Percentiles rank a stretch among this genome's conserved stretches.
Evolutionary conservation across 1,284 basidiomycete genomes (phyloP).

Genomic region (Rhodotorula sp.): DNA sequence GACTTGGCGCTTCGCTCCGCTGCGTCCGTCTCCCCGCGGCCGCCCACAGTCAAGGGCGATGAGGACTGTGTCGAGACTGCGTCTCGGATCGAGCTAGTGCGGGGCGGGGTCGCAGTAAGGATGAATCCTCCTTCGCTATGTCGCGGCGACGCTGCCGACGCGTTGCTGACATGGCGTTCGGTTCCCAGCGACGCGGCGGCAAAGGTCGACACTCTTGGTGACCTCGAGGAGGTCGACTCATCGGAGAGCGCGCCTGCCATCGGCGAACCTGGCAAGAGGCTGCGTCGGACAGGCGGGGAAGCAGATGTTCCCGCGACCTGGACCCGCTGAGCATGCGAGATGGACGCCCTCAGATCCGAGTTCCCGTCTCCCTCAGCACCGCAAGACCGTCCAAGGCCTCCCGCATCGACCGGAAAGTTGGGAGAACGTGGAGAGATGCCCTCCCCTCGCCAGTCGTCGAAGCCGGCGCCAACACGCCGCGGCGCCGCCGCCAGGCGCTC

Average conservation of each 20-base stretch:
- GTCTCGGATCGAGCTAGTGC: no score
- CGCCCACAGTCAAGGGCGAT: neutral
- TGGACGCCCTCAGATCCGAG: neutral
- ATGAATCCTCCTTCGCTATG: neutral
- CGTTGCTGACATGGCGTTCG: neutral
- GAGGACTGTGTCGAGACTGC: neutral
- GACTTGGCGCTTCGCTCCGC: neutral
- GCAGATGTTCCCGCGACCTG: neutral
- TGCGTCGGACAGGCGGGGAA: neutral
- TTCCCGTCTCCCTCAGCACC: no score
- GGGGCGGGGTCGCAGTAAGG: neutral
- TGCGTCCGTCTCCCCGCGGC: neutral
- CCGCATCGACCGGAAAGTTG: no score
- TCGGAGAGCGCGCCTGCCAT: neutral
- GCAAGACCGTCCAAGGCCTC: no score
- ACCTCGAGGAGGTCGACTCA: neutral
- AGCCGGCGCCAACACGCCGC: no score
- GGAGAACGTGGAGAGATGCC: no score
- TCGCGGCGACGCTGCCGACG: neutral
- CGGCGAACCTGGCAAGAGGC: neutral
- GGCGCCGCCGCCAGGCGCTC: no score
- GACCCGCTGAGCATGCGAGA: neutral
- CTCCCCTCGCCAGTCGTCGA: no score
- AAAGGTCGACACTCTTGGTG: neutral
- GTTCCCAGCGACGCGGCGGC: neutral